These are phyloP conservation scores for Ceratobasidium papillatum DNA, from an alignment of 1,284 basidiomycete species.

Conservation along the genomic window DNA sequence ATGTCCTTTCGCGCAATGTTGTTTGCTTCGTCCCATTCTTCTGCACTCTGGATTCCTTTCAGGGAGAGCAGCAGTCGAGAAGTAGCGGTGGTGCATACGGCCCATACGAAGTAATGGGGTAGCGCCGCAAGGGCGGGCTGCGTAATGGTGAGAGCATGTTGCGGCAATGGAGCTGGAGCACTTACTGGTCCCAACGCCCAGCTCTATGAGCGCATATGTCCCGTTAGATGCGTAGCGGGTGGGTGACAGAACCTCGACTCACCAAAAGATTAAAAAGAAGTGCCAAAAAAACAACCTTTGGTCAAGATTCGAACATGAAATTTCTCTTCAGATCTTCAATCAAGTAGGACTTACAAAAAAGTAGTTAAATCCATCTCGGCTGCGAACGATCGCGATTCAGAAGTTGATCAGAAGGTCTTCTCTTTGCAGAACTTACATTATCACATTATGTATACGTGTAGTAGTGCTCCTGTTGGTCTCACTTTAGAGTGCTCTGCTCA, in stretches of 20 bases:
- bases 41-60: conserved; percentile 29
- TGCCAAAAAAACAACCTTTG: conserved; percentile 35
- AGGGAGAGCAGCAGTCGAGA: conserved; percentile 42
- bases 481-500: not conserved
- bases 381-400: not conserved
- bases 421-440: conserved; percentile 24
- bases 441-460: conserved; percentile 22
- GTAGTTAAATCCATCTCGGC: conserved; percentile 39
- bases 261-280: conserved; percentile 42
- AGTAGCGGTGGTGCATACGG: conserved; percentile 42
- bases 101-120: conserved; percentile 40
- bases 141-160: not conserved
- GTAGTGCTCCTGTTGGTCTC: not conserved
- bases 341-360: conserved; percentile 26
- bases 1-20: conserved; percentile 8
- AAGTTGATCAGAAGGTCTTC: no score
- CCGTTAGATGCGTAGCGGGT: not conserved
- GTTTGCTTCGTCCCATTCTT: conserved; percentile 22
- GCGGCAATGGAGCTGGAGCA: not conserved
- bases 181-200: conserved; percentile 40
- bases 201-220: conserved; percentile 2
- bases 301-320: not conserved
- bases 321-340: not conserved
- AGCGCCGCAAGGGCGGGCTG: conserved; percentile 34
- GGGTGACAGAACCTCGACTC: not conserved